These are phyloP conservation scores for Spiromastix sp. DNA, from an alignment of 2,329 filamentous ascomycete species.

Conservation along the genomic window DNA sequence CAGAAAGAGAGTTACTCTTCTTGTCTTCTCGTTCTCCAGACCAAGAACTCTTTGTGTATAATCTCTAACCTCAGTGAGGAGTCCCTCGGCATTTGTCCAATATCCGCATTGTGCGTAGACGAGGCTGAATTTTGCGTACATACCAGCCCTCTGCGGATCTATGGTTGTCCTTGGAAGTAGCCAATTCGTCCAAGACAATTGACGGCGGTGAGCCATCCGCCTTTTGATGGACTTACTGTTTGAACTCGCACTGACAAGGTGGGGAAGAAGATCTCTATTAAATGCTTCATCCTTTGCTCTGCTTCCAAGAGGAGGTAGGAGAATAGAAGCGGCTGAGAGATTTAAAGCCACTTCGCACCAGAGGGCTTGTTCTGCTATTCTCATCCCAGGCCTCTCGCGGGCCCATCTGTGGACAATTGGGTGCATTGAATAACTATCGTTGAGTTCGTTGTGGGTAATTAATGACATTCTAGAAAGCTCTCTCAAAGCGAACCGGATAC, in stretches of 20 bases:
- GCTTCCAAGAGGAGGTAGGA: slow-evolving; percentile 4
- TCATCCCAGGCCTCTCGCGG: slow-evolving; percentile 16
- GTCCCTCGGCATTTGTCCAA: too few relatives aligned
- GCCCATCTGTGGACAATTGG: slow-evolving; percentile 26
- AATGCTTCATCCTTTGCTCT: slow-evolving; percentile 10
- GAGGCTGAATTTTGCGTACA: too few relatives aligned
- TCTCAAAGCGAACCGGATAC: slow-evolving; percentile 6
- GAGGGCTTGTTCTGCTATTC: slow-evolving; percentile 8
- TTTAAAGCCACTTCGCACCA: slow-evolving; percentile 11
- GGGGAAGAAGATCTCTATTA: slow-evolving; percentile 15
- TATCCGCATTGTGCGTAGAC: too few relatives aligned
- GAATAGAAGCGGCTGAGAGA: slow-evolving; percentile 11
- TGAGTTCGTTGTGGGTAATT: slow-evolving; percentile 14
- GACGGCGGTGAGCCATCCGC: too few relatives aligned
- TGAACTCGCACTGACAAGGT: slow-evolving; percentile 12
- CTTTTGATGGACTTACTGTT: slow-evolving; percentile 6
- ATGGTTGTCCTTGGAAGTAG: slow-evolving; percentile 6
- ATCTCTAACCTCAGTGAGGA: too few relatives aligned
- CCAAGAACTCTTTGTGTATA: too few relatives aligned
- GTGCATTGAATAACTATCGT: slow-evolving; percentile 18
- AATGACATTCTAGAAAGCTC: slow-evolving; percentile 12
- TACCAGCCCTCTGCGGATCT: slow-evolving; percentile 7
- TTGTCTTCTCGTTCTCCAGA: slow-evolving; percentile 6
- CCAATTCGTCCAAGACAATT: too few relatives aligned
- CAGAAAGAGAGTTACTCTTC: slow-evolving; percentile 9